Base-by-base conservation (phyloP, 176 grass and related monocot genomes). In the Eleusine coracana region DNA sequence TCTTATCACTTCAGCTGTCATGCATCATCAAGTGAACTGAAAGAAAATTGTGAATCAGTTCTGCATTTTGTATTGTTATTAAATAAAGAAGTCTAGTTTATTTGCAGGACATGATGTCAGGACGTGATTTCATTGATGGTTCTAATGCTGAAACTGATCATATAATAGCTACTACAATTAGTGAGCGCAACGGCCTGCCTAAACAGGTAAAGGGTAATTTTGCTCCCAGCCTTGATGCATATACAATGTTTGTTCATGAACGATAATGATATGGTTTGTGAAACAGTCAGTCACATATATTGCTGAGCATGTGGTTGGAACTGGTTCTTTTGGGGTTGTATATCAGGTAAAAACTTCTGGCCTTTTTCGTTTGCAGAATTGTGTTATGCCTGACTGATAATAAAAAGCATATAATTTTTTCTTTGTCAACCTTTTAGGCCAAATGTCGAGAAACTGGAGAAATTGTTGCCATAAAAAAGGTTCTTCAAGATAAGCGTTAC, bases 391-490 rank as follows among this genome's bases (percentile, higher is more conserved):
- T n/a, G 51, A 36, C 50, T 80, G n/a, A 70, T 36, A 28, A 46
- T 77, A 48, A 20, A 70, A 56, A 37, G 15, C 46, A 52, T 79
- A 75, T 87, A 68, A 68, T 46, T 28, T 7, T 77, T 46, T 72
- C 58, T 48, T 42, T 66, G 27, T 89, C 78, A 67, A 56, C 42
- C 48, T 73, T 86, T 75, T 79, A 98, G 96, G 96, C 92, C 10
- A 98, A 98, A 93, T 98, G 92, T 65, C 90, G 87, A 88, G 96
- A 98, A 86, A 95, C 96, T 2, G 92, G 96, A 80, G 96, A 98
- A 91, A 86, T 95, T 28, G 82, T 98, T 66, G 96, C 96, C 50
- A 98, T 98, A 59, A 98, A 98, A 82, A 98, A 95, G 74, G 96
- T 98, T 81, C 88, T 98, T 77, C 96, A 98, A 84, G 96, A 98